Percentiles rank a stretch among this genome's conserved stretches.
These are phyloP conservation scores for Boletus reticulatus DNA, from an alignment of 768 basidiomycete genomes.

Conservation along the genomic window DNA sequence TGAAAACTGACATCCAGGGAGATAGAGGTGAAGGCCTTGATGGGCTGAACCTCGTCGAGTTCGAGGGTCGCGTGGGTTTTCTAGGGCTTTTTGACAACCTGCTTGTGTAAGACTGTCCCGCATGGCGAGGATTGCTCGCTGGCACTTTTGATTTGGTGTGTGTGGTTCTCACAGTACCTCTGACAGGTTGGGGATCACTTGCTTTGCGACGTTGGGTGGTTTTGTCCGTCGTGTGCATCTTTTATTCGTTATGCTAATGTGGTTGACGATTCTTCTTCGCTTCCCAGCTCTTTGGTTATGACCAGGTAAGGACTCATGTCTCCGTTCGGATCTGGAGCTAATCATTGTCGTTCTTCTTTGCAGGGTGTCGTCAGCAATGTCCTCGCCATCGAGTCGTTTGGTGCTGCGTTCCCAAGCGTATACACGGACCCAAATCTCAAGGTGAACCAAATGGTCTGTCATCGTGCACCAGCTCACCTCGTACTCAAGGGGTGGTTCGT, in stretches of 20 bases:
- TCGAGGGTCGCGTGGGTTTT: constrained; percentile 26
- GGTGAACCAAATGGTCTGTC: constrained; percentile 5
- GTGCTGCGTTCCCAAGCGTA: constrained; percentile 32
- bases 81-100: constrained; percentile 27
- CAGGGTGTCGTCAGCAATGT: constrained; percentile 33
- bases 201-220: constrained; percentile 32
- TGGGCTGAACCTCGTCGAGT: constrained; percentile 10
- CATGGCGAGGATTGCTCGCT: background rate
- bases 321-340: background rate
- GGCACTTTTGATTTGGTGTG: background rate
- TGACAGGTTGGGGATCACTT: constrained; percentile 29
- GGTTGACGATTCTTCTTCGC: background rate
- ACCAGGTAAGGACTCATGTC: constrained; percentile 18
- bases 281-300: constrained; percentile 32
- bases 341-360: background rate
- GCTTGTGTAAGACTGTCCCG: constrained; percentile 21
- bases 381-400: constrained; percentile 34
- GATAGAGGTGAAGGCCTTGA: background rate
- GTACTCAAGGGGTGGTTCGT: constrained; percentile 30
- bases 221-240: constrained; percentile 22
- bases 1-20: background rate
- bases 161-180: background rate
- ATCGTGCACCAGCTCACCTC: background rate
- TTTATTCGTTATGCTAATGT: background rate
- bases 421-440: constrained; percentile 28